Base-by-base conservation (phyloP, 805 yeast species). In the Starmerella tilneyi region DNA sequence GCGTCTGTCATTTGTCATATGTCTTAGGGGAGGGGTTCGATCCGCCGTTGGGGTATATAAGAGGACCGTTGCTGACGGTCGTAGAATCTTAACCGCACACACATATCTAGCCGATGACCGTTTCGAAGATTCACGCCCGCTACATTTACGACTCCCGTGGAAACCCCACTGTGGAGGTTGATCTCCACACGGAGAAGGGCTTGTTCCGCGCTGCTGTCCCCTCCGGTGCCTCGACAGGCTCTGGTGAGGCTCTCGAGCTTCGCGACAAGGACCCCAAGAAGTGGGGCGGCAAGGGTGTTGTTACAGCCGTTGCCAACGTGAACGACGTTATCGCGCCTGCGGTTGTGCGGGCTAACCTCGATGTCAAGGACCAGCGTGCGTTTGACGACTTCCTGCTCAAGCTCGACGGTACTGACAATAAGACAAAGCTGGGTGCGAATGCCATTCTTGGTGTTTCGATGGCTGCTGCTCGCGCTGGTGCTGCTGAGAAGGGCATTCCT, bases 101-200 rank as follows among this genome's bases (percentile, higher is more conserved):
- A n/a, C 58, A 47, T 9, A 11, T 7, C 27, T 23, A 15, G 4
- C 24, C 19, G 67, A 84, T 84, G 94, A 81, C 95, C 60, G 77
- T 84, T 63, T 69, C 84, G 59, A 88, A 89, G 72, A 73, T 88
- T 61, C 79, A 75, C 71, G 84, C 97, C 63, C 88, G 98, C 75
- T 82, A 79, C 78, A 95, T 89, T 72, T 89, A 92, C 81, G 98
- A 89, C 75, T 89, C 97, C 63, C 85, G 98, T 75, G 97, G 97
- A 74, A 92, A 89, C 81, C 98, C 98, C 74, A 89, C 98, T 60
- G 98, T 92, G 62, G 97, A 92, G 79, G 97, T 92, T 59, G 97
- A 92, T 66, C 64, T 89, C 63, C 74, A 81, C 77, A 89, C 98
- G 65, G 89, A 75, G 55, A 78, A 83, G 65, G 98, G 98, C 65